Conservation (phyloP, 2,329 filamentous ascomycete genomes). For the Pseudomassariella vexata region DNA sequence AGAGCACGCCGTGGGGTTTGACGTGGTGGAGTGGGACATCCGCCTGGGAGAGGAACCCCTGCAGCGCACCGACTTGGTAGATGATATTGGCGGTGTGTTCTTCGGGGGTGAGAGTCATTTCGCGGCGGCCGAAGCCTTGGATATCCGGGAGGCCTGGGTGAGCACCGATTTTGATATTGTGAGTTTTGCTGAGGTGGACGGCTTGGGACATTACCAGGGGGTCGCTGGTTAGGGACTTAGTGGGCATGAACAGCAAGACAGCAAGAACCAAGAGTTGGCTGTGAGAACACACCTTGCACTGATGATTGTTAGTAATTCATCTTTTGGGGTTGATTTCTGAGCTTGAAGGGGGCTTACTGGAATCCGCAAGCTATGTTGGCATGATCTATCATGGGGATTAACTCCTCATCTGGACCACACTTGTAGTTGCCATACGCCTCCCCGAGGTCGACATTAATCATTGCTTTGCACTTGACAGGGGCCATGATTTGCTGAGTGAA, state of each 20-base stretch:
- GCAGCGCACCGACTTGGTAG: slow-evolving; percentile 6
- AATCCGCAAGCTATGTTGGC: slow-evolving; percentile 57
- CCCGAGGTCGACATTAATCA: slow-evolving; percentile 39
- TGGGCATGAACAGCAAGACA: too few species aligned
- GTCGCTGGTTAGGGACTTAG: too few species aligned
- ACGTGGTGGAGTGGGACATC: slow-evolving; percentile 5
- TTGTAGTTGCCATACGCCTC: slow-evolving; percentile 40
- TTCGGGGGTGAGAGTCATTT: slow-evolving; percentile 5
- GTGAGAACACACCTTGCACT: not conserved
- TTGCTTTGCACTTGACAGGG: slow-evolving; percentile 3
- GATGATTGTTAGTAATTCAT: too few species aligned
- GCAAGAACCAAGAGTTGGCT: not conserved
- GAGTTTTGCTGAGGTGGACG: slow-evolving; percentile 1
- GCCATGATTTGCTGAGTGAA: too few species aligned
- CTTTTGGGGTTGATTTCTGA: too few species aligned
- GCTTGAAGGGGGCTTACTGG: slow-evolving; percentile 24
- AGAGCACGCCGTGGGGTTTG: slow-evolving; percentile 16
- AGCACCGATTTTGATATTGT: slow-evolving; percentile 4
- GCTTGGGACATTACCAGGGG: slow-evolving; percentile 45
- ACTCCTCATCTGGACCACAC: slow-evolving; percentile 49
- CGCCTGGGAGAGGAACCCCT: slow-evolving; percentile 1
- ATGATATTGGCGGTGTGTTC: slow-evolving; percentile 5
- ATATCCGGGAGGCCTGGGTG: slow-evolving; percentile 5
- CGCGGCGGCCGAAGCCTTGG: slow-evolving; percentile 4
- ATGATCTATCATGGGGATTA: slow-evolving; percentile 54